Evolutionary conservation across 306 rosid genomes (phyloP).

Genomic region (Cucumis melo): DNA sequence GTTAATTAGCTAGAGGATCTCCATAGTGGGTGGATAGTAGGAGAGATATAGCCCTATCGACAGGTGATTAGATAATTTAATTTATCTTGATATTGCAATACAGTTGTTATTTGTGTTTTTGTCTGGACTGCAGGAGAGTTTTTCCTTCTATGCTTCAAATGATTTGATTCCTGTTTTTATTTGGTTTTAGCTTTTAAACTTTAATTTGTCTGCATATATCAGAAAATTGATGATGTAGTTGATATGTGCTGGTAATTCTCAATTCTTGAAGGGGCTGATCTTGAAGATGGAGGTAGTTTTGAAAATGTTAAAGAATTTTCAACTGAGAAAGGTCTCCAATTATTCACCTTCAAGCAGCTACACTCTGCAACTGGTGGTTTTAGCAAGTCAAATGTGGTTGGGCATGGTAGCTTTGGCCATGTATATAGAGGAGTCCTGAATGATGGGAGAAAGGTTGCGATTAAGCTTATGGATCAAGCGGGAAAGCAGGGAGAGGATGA

Average conservation of each 20-base stretch:
- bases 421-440: slow-evolving; percentile 80
- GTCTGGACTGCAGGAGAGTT: too few relatives aligned
- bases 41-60: too few relatives aligned
- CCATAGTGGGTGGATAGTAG: too few relatives aligned
- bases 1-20: too few relatives aligned
- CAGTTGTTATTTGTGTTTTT: too few relatives aligned
- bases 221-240: slow-evolving; percentile 15
- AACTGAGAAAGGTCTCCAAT: slow-evolving; percentile 52
- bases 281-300: slow-evolving; percentile 32
- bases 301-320: slow-evolving; percentile 44
- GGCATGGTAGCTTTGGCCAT: slow-evolving; percentile 77
- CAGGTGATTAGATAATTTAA: too few relatives aligned
- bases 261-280: slow-evolving; percentile 34
- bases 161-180: not conserved
- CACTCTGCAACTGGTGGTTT: slow-evolving; percentile 83
- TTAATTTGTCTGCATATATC: slow-evolving; percentile 4
- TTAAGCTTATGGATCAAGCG: slow-evolving; percentile 81
- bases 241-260: slow-evolving; percentile 11
- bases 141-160: not conserved
- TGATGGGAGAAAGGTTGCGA: slow-evolving; percentile 74
- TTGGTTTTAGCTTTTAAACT: not conserved
- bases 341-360: slow-evolving; percentile 84
- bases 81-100: too few relatives aligned
- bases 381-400: slow-evolving; percentile 83
- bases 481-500: slow-evolving; percentile 95